These are phyloP conservation scores for Candida nitratophila DNA, from an alignment of 805 yeast genomes.

Conservation along the genomic window DNA sequence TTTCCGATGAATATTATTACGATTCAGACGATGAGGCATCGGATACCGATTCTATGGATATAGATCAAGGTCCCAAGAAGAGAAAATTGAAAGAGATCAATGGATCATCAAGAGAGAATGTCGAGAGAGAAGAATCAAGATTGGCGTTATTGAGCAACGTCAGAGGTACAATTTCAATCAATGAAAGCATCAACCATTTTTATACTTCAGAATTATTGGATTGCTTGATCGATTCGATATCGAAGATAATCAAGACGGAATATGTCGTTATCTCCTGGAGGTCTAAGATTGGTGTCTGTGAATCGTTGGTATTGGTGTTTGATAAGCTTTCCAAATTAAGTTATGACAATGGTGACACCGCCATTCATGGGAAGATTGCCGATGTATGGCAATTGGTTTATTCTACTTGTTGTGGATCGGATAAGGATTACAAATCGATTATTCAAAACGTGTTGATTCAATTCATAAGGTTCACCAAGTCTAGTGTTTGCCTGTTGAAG, in stretches of 20 bases:
- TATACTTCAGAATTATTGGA: slow-evolving; percentile 15
- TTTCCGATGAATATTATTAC: slow-evolving; percentile 33
- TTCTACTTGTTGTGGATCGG: not conserved
- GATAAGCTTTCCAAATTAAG: slow-evolving; percentile 2
- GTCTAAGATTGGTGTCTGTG: slow-evolving; percentile 41
- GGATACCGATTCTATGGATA: slow-evolving; percentile 20
- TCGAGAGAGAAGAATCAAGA: slow-evolving; percentile 1
- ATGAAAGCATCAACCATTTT: not conserved
- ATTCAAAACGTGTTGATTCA: slow-evolving; percentile 55
- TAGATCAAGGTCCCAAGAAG: slow-evolving; percentile 4
- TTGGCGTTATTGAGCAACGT: not conserved
- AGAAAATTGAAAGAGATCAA: not conserved
- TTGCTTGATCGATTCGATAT: slow-evolving; percentile 24
- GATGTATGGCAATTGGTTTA: not conserved
- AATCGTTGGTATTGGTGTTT: slow-evolving; percentile 26
- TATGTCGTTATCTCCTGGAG: slow-evolving; percentile 49
- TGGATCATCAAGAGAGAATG: slow-evolving; percentile 1
- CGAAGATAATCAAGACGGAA: slow-evolving; percentile 21
- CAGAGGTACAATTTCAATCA: not conserved
- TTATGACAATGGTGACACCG: no score
- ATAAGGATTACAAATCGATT: slow-evolving; percentile 10
- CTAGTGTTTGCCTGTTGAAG: not conserved
- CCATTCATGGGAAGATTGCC: no score
- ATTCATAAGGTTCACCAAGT: slow-evolving; percentile 19
- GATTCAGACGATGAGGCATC: slow-evolving; percentile 32